Percentiles rank a stretch among this genome's conserved stretches.
Evolutionary conservation across 371 early-diverging fungal genomes (phyloP).

Genomic region (Capillidium heterosporum): DNA sequence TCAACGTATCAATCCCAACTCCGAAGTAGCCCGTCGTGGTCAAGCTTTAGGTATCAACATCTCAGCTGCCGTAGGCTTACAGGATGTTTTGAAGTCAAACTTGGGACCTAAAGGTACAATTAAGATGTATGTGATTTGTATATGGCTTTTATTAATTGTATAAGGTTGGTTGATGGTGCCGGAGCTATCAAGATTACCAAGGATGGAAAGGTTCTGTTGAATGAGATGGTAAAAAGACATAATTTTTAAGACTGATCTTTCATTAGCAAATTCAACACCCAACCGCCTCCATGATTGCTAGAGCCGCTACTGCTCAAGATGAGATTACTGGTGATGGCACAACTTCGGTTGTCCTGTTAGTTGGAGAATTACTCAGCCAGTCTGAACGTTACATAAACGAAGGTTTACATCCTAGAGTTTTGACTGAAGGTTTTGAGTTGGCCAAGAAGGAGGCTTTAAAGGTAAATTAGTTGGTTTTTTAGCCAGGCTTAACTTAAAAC

Average conservation of each 20-base stretch:
- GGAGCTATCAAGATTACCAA: constrained; percentile 92
- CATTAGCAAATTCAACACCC: constrained; percentile 98
- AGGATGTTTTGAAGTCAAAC: constrained; percentile 88
- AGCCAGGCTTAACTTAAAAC: neutral
- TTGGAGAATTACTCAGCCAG: constrained; percentile 93
- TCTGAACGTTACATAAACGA: constrained; percentile 91
- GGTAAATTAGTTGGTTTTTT: constrained; percentile 18
- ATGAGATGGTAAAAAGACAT: constrained; percentile 72
- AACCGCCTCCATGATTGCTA: constrained; percentile 97
- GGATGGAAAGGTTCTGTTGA: constrained; percentile 91
- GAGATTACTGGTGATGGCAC: constrained; percentile 99
- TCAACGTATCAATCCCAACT: constrained; percentile 89
- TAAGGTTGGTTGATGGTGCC: constrained; percentile 89
- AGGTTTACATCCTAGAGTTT: constrained; percentile 90
- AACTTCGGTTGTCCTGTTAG: constrained; percentile 88
- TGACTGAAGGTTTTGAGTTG: constrained; percentile 92
- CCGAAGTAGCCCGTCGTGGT: constrained; percentile 95
- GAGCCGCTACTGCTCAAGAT: constrained; percentile 96
- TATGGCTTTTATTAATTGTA: constrained; percentile 6
- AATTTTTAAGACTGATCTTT: neutral
- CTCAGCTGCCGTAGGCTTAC: constrained; percentile 88
- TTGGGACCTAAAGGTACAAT: constrained; percentile 98
- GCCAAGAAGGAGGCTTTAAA: constrained; percentile 87
- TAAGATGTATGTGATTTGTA: constrained; percentile 58
- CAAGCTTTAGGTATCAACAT: constrained; percentile 97